Base-by-base conservation (phyloP, 345 rosid genomes). In the Anastatica hierochuntica region DNA sequence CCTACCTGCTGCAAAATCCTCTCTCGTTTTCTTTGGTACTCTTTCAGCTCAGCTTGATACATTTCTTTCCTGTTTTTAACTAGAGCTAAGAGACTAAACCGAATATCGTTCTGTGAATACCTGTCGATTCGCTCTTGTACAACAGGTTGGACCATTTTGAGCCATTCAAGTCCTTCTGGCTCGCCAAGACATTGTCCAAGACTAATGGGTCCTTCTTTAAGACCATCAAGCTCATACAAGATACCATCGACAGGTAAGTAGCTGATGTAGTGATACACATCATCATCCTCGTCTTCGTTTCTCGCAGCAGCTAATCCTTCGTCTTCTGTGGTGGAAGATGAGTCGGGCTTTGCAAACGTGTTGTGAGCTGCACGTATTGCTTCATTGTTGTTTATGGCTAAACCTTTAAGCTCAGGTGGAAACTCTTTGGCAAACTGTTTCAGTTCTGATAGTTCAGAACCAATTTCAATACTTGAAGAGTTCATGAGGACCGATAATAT, bases 361-460 rank as follows among this genome's bases (percentile, higher is more conserved):
- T 67, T 67, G 62, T 67, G 72, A 53, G 72, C 72, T 23, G 66
- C 66, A 47, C 72, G 72, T 52, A 67, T 60, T 0, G 72, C 58
- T 10, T 67, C 62, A 21, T 67, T 67, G 66, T 67, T 67, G 56
- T 33, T 67, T 60, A 67, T 67, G n/a, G 72, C 72, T 59, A 67
- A 47, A 17, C 66, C 66, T 47, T 67, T 67, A 44, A 67, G 56
- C 20, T 67, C 72, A 60, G 72, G 66, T 53, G 72, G 72, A 15
- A 67, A 67, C 23, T 60, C 66, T 47, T 67, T 67, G n/a, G 66
- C 56, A 23, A 67, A 60, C 2, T 47, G 56, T 54, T 67, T 67
- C 18, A 67, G 66, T 34, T 67, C 66, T 11, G 57, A 40, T 17
- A 67, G 57, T 33, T 60, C 66, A 0, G 62, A 53, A 35, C 72